A percentile compares a stretch with the other conserved stretches of the same genome.
These are phyloP conservation scores for Beauveria brongniartii DNA, from an alignment of 2,329 filamentous ascomycete species.

Conservation along the genomic window DNA sequence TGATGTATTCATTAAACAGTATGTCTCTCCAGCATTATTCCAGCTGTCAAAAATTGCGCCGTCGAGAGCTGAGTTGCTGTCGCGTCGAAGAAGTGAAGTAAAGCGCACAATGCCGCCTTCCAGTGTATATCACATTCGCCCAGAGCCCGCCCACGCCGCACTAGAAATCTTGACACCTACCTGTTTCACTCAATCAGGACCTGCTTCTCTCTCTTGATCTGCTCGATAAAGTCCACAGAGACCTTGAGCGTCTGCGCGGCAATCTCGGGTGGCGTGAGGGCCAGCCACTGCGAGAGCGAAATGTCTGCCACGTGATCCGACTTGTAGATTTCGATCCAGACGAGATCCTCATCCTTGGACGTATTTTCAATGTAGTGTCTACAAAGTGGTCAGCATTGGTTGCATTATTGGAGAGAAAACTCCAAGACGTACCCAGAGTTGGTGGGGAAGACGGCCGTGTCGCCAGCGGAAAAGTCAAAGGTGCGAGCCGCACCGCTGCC, in stretches of 20 bases:
- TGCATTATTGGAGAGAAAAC: not conserved
- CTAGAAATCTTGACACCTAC: no score
- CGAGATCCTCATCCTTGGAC: conserved; percentile 52
- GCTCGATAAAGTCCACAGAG: conserved; percentile 45
- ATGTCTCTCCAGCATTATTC: not conserved
- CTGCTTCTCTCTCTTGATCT: conserved; percentile 57
- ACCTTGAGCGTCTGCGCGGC: conserved; percentile 54
- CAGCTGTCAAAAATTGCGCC: not conserved
- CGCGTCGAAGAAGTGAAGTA: not conserved
- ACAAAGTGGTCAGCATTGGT: not conserved
- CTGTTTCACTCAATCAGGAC: conserved; percentile 28
- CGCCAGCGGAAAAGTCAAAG: conserved; percentile 59
- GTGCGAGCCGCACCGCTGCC: conserved; percentile 53
- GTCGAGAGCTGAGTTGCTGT: not conserved
- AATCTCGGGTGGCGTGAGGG: conserved; percentile 55
- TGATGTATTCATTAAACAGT: not conserved
- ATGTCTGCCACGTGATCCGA: conserved; percentile 60
- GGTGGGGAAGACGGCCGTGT: conserved; percentile 60
- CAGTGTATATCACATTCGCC: not conserved
- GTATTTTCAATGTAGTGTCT: conserved; percentile 65
- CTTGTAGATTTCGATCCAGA: conserved; percentile 65
- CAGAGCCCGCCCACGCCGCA: not conserved
- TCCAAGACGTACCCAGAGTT: conserved; percentile 41
- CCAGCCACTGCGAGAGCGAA: conserved; percentile 60
- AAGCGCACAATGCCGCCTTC: not conserved